Evolutionary conservation across 352 stramenopile species (phyloP).

Genomic region (Phytopythium cucurbitacearum): DNA sequence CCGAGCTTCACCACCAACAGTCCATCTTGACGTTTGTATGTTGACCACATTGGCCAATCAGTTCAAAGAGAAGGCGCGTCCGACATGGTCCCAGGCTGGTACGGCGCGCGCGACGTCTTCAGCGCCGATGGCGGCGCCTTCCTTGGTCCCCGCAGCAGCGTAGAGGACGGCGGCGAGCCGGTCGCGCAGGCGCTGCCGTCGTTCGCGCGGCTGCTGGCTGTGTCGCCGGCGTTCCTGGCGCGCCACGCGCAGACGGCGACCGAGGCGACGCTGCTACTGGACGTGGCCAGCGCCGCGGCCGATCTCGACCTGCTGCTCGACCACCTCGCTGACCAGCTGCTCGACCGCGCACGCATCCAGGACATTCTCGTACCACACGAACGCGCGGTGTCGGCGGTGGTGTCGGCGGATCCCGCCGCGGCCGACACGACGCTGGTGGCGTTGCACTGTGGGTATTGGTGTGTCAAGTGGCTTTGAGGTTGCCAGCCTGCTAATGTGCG

Average conservation of each 20-base stretch:
- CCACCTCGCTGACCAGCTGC: slow-evolving; percentile 25
- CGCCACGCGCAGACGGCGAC: slow-evolving; percentile 10
- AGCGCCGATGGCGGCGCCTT: slow-evolving; percentile 23
- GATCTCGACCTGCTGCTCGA: slow-evolving; percentile 35
- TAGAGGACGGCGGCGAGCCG: slow-evolving; percentile 2
- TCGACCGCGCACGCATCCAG: slow-evolving; percentile 19
- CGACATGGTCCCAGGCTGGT: slow-evolving; percentile 4
- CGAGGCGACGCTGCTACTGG: slow-evolving; percentile 19
- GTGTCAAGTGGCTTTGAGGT: background rate
- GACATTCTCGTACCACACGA: slow-evolving; percentile 1
- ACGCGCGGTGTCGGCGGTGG: background rate
- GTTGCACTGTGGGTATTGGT: slow-evolving; percentile 16
- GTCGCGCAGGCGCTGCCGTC: slow-evolving; percentile 1
- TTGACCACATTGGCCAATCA: background rate
- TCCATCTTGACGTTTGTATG: background rate
- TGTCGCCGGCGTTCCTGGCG: slow-evolving; percentile 17
- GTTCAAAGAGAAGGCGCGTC: background rate
- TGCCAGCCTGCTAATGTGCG: too few relatives aligned
- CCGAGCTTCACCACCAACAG: background rate
- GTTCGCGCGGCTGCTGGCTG: slow-evolving; percentile 9
- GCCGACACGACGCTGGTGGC: slow-evolving; percentile 20
- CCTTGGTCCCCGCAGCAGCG: slow-evolving; percentile 3
- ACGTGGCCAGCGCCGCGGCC: slow-evolving; percentile 19
- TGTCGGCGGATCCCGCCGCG: slow-evolving; percentile 3
- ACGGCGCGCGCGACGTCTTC: slow-evolving; percentile 14